Evolutionary conservation across 148 eudicot species (phyloP), one percentile per base, ranked within the genome.

Genomic region (Amaranthus palmeri): DNA sequence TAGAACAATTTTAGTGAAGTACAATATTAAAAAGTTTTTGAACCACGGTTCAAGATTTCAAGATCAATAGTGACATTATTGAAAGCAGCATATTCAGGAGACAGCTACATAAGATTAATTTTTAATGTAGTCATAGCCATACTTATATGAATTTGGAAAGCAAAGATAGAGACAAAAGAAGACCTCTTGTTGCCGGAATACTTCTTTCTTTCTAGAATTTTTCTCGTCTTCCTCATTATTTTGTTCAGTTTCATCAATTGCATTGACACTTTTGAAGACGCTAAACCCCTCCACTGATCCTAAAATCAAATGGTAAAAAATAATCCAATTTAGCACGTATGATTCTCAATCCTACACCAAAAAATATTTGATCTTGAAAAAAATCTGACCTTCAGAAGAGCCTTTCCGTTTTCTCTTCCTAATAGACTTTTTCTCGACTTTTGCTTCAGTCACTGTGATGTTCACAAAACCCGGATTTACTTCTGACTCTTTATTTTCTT

Each of bases 321-420:
- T 47, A 3, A 7, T 2, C 42, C 68, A 8, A 61, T 70, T 62
- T 45, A 44, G n/a, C 53, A 61, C 56, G 50, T 44, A 17, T 25
- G 8, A 40, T 69, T 10, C 3, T 48, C 45, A 68, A 64, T 60
- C 61, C 67, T 48, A 47, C 12, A 46, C 8, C 6, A 65, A 75
- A 48, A 11, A 36, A 56, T 48, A 13, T 18, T 8, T 45, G 18
- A 40, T 10, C 51, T 10, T 41, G 9, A 46, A 61, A 68, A 46
- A 15, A 12, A 72, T 15, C 46, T 66, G 76, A 92, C 96, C 96
- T 36, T 81, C 75, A 71, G 46, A 52, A 8, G 54, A 49, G 43
- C 74, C 70, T 83, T 86, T 93, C 62, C 92, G 78, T 83, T 91
- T 93, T 81, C 96, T 89, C 90, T 89, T 93, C 77, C 80, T 93